Evolutionary conservation across 495 filamentous ascomycete genomes (phyloP).

Genomic region (Neurospora sp.): DNA sequence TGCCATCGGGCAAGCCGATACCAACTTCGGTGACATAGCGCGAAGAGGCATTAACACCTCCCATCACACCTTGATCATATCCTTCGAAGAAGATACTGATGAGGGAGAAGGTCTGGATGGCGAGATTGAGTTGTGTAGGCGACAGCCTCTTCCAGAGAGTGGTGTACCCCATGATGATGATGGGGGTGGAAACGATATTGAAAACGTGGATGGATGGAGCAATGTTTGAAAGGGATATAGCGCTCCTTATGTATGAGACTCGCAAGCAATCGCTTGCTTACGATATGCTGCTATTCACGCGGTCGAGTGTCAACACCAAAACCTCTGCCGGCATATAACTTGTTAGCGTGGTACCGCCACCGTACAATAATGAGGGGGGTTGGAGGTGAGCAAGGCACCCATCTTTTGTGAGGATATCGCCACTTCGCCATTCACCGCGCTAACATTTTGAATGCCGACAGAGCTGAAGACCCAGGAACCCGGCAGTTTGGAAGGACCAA

Average conservation of each 20-base stretch:
- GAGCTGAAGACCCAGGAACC: neutral
- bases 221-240: neutral
- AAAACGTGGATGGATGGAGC: constrained; percentile 3
- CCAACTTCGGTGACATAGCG: constrained; percentile 35
- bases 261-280: neutral
- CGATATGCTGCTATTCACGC: neutral
- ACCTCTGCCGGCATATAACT: no score
- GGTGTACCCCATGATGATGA: constrained; percentile 26
- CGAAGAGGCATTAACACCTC: constrained; percentile 49
- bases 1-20: constrained; percentile 12
- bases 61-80: constrained; percentile 71
- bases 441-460: no score
- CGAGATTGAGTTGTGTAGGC: constrained; percentile 29
- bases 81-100: constrained; percentile 46
- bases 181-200: neutral
- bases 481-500: neutral
- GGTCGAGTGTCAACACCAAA: neutral
- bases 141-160: constrained; percentile 35
- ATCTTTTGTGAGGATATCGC: no score
- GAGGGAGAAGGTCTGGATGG: constrained; percentile 37
- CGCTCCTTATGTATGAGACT: neutral
- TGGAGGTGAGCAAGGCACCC: no score
- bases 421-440: no score
- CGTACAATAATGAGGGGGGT: no score
- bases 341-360: no score